Base-by-base conservation (phyloP, 2,329 filamentous ascomycete genomes). In the Penicillium sp. region DNA sequence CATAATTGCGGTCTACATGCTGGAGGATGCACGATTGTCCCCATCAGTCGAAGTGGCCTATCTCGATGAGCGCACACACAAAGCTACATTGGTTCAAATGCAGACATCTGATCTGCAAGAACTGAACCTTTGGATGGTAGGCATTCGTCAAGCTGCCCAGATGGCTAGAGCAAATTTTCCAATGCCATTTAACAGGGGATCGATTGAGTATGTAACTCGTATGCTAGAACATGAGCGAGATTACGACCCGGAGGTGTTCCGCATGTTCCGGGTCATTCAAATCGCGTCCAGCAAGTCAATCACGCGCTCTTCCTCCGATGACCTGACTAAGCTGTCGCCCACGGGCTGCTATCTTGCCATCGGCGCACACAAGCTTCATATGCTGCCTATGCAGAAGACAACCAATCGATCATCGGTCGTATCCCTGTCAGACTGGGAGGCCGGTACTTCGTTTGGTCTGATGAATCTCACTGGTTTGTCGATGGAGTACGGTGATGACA, bases 21-120 rank as follows among this genome's bases (percentile, higher is more conserved):
- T 88, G 42, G 88, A 89, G 62, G 87, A 89, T 68, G 86, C 86
- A 19, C 80, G 84, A 50, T 84, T 86, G 1, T 86, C 85, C 62
- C 86, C 87, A 65, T 86, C 84, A 21, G 81, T 89, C 38, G 87
- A 90, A 66, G 80, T 90, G 9, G 86, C 85, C 53, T 87, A 87
- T 67, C 72, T 89, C 54, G 87, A 90, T 65, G 87, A 89, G 59
- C 82, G 86, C 41, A 80, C 80, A 9, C 70, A 83, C 61, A 82
- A 86, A 58, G 80, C 84, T 13, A 83, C 84, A 3, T 82, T 83
- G 17, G 82, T 89, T 70, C 85, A 85, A 42, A 78, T 89, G 59
- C 86, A 89, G 66, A 82, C 88, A 39, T 79, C 80, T 54, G 85
- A 87, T 61, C 82, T 83, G 5, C 81, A 86, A 56, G 87, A 90